These are phyloP conservation scores for Suillus placidus DNA, from an alignment of 768 basidiomycete genomes.

Conservation along the genomic window DNA sequence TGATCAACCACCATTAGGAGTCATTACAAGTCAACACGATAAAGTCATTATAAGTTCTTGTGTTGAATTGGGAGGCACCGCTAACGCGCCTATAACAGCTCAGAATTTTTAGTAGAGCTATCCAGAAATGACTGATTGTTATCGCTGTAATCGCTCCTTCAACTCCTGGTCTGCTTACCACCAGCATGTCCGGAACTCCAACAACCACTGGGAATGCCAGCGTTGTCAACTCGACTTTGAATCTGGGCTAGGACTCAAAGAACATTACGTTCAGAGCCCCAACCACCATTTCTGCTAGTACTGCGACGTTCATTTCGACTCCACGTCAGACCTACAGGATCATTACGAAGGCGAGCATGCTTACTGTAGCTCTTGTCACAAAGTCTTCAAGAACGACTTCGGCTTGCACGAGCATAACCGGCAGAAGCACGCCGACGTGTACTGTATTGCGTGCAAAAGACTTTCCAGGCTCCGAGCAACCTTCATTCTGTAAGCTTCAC, in stretches of 20 bases:
- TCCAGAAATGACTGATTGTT: constrained; percentile 39
- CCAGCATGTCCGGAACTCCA: constrained; percentile 41
- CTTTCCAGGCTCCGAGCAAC: constrained; percentile 38
- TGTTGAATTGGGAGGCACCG: background rate
- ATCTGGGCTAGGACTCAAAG: constrained; percentile 38
- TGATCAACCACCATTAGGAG: background rate
- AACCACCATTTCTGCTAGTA: constrained; percentile 54
- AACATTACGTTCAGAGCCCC: constrained; percentile 57
- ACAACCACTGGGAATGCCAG: constrained; percentile 47
- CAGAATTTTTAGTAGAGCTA: background rate
- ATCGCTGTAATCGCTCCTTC: constrained; percentile 45
- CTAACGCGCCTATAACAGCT: constrained; percentile 2
- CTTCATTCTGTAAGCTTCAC: constrained; percentile 19
- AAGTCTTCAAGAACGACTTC: constrained; percentile 41
- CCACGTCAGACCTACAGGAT: constrained; percentile 32
- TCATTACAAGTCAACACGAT: background rate
- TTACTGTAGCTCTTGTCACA: constrained; percentile 46
- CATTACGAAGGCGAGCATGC: constrained; percentile 47
- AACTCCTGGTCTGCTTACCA: constrained; percentile 24
- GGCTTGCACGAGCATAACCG: constrained; percentile 53
- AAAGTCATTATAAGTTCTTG: background rate
- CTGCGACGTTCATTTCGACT: constrained; percentile 49
- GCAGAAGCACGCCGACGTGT: constrained; percentile 44
- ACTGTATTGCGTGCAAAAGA: constrained; percentile 48
- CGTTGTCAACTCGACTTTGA: constrained; percentile 51